These are phyloP conservation scores for Quercus rubra DNA, from an alignment of 306 rosid species.

Conservation along the genomic window DNA sequence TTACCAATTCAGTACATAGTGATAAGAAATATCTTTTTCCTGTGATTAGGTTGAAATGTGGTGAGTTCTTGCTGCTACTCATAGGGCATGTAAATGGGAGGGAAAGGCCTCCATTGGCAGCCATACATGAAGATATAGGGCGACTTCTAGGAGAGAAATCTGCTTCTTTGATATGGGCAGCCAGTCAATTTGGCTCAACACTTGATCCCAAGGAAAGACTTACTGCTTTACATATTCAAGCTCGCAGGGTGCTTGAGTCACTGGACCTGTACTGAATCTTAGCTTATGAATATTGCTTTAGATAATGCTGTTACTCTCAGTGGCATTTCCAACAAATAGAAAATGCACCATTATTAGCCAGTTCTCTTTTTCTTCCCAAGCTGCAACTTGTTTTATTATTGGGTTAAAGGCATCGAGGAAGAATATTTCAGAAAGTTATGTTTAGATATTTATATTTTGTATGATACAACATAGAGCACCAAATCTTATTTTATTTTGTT, in stretches of 20 bases:
- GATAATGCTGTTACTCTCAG: background rate
- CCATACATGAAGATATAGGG: constrained; percentile 79
- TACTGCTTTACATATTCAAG: constrained; percentile 22
- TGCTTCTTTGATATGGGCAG: constrained; percentile 98
- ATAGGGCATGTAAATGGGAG: constrained; percentile 87
- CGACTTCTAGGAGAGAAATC: constrained; percentile 87
- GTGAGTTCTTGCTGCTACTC: constrained; percentile 82
- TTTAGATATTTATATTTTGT: background rate
- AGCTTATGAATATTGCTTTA: background rate
- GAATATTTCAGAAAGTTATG: background rate
- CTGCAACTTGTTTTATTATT: background rate
- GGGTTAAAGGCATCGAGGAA: background rate
- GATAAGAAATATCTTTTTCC: background rate
- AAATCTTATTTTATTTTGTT: background rate
- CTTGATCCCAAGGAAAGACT: constrained; percentile 85
- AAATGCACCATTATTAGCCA: constrained; percentile 2
- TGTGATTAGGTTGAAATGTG: constrained; percentile 79
- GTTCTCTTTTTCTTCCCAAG: background rate
- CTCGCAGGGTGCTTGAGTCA: constrained; percentile 60
- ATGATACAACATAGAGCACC: background rate
- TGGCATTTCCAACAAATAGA: constrained; percentile 2
- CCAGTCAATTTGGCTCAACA: constrained; percentile 85
- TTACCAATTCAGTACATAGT: background rate
- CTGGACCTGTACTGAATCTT: background rate
- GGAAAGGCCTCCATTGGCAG: constrained; percentile 69